Conservation (phyloP, 2,329 filamentous ascomycete genomes). For the Colletotrichum sp. region DNA sequence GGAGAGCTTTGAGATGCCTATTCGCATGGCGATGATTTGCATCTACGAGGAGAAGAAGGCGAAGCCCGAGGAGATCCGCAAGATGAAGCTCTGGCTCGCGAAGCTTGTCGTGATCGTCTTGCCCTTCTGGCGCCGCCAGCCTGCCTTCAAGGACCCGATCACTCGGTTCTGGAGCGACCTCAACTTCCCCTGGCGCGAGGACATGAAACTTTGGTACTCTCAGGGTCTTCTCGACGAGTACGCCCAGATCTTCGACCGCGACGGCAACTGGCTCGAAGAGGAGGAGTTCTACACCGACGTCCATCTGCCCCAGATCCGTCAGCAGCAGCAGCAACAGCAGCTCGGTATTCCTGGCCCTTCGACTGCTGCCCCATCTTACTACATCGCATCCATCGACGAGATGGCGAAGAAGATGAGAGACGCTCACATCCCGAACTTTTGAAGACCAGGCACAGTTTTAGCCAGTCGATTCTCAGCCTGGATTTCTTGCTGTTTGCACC, state of each 20-base stretch:
- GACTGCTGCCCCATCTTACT: not conserved
- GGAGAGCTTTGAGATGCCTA: slow-evolving; percentile 4
- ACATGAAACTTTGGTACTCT: not conserved
- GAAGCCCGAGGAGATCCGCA: not conserved
- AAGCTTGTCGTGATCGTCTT: slow-evolving; percentile 1
- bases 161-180: not conserved
- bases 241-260: not conserved
- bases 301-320: not conserved
- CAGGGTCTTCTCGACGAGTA: slow-evolving; percentile 11
- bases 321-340: not conserved
- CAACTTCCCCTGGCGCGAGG: slow-evolving; percentile 19
- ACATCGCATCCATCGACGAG: slow-evolving; percentile 2
- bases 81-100: slow-evolving; percentile 11
- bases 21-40: slow-evolving; percentile 6
- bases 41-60: slow-evolving; percentile 7
- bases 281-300: not conserved
- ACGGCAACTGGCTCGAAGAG: slow-evolving; percentile 1
- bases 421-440: not conserved
- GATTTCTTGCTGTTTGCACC: not conserved
- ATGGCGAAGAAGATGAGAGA: not conserved
- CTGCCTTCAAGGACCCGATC: not conserved
- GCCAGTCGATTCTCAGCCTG: not conserved
- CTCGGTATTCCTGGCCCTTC: not conserved
- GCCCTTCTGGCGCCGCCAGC: slow-evolving; percentile 13
- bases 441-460: not conserved